Evolutionary conservation across 2,329 filamentous ascomycete species (phyloP).

Genomic region (Cryphonectria carpinicola): DNA sequence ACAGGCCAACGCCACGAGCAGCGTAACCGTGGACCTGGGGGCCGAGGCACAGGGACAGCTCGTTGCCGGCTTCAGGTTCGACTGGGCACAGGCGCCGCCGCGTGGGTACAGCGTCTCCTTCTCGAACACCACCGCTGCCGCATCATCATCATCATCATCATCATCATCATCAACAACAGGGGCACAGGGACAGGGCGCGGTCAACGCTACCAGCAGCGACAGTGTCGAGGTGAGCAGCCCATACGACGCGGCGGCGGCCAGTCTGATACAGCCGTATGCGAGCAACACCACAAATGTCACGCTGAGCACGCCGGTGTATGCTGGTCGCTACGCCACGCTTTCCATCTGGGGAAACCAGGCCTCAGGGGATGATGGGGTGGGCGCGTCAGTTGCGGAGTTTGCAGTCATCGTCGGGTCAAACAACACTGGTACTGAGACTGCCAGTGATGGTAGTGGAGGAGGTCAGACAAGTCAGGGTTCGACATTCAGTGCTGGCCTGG

Average conservation of each 20-base stretch:
- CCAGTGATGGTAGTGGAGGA: not conserved
- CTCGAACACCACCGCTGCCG: slow-evolving; percentile 7
- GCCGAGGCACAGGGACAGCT: slow-evolving; percentile 9
- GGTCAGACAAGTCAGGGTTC: not conserved
- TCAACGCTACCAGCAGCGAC: slow-evolving; percentile 14
- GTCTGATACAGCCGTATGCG: slow-evolving; percentile 15
- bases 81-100: slow-evolving; percentile 28
- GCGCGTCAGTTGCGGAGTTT: slow-evolving; percentile 26
- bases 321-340: slow-evolving; percentile 23
- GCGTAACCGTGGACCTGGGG: slow-evolving; percentile 26
- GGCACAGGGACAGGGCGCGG: not conserved
- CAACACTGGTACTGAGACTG: not conserved
- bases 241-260: slow-evolving; percentile 11
- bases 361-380: slow-evolving; percentile 17
- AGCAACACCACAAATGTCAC: slow-evolving; percentile 29
- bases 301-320: slow-evolving; percentile 15
- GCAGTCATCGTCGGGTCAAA: slow-evolving; percentile 18
- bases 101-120: slow-evolving; percentile 23
- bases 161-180: not conserved
- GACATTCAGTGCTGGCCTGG: not conserved
- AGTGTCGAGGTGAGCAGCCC: slow-evolving; percentile 20
- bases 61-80: slow-evolving; percentile 22
- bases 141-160: too few species aligned
- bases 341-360: slow-evolving; percentile 28
- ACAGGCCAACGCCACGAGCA: slow-evolving; percentile 22